These are phyloP conservation scores for Truncatella angustata DNA, from an alignment of 2,329 filamentous ascomycete genomes.

Conservation along the genomic window DNA sequence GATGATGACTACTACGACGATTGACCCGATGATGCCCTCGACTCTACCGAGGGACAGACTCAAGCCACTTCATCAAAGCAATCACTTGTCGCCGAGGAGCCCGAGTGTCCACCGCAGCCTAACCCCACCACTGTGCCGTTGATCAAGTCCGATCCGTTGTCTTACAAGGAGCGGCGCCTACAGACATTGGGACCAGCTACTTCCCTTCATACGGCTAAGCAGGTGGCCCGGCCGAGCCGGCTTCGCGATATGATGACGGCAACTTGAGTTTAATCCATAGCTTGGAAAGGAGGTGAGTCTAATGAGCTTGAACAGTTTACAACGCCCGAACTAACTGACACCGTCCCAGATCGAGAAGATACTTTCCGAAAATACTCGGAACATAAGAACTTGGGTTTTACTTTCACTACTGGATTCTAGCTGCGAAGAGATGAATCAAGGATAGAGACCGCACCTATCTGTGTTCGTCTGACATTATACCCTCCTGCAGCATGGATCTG, in stretches of 20 bases:
- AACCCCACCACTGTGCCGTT: constrained; percentile 26
- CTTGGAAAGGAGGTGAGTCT: constrained; percentile 26
- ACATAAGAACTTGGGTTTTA: background rate
- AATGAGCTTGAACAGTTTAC: background rate
- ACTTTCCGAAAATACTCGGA: background rate
- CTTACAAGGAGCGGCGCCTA: constrained; percentile 43
- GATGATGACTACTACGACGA: constrained; percentile 88
- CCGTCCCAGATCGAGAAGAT: constrained; percentile 2
- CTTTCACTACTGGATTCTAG: background rate
- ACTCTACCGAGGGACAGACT: constrained; percentile 78
- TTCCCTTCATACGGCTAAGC: constrained; percentile 41
- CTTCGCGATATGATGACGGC: constrained; percentile 67
- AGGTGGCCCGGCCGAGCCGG: constrained; percentile 63
- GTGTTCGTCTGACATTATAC: background rate
- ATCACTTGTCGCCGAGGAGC: constrained; percentile 35
- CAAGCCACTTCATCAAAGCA: constrained; percentile 51
- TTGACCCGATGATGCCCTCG: constrained; percentile 62
- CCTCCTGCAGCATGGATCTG: background rate
- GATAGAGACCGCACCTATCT: background rate
- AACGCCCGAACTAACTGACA: background rate
- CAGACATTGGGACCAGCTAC: constrained; percentile 43
- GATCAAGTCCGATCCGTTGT: constrained; percentile 28
- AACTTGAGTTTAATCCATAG: constrained; percentile 41
- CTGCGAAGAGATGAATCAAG: background rate
- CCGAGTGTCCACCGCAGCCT: constrained; percentile 38